Conservation (phyloP, 257 asterid genomes). For the Dorcoceras hygrometricum region DNA sequence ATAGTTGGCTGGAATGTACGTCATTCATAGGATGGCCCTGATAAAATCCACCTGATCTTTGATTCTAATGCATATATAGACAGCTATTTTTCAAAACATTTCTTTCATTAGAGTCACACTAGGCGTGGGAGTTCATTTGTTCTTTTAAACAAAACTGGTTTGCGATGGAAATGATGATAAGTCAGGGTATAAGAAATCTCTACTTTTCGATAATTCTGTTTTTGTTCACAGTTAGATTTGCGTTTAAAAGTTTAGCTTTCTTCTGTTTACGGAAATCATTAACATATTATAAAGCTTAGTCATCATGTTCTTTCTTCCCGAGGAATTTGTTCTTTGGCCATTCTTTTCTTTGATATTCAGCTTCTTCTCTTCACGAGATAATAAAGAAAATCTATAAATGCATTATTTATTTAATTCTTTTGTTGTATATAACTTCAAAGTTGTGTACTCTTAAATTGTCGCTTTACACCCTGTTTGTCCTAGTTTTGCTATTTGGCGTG, state of each 20-base stretch:
- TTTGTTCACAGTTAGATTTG: background rate
- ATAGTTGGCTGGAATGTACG: background rate
- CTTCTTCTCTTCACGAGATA: background rate
- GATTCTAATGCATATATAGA: background rate
- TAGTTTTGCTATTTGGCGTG: background rate
- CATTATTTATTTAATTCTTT: background rate
- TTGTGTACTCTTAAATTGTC: background rate
- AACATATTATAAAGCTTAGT: background rate
- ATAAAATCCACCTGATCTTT: background rate
- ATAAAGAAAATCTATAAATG: background rate
- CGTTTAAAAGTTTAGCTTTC: background rate
- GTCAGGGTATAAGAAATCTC: background rate
- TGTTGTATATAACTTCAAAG: background rate
- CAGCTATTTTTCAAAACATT: background rate
- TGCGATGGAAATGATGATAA: too few species aligned
- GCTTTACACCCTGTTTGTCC: background rate
- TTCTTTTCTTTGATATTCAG: background rate
- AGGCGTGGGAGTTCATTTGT: background rate
- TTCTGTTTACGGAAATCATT: background rate
- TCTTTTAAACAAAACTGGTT: background rate
- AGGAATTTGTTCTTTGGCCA: background rate
- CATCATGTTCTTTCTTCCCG: background rate
- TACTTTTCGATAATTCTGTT: background rate
- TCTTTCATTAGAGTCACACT: background rate
- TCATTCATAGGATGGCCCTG: background rate